Evolutionary conservation across 2,329 filamentous ascomycete species (phyloP), one percentile per base, ranked within the genome.

Genomic region (Epichloe scottii): DNA sequence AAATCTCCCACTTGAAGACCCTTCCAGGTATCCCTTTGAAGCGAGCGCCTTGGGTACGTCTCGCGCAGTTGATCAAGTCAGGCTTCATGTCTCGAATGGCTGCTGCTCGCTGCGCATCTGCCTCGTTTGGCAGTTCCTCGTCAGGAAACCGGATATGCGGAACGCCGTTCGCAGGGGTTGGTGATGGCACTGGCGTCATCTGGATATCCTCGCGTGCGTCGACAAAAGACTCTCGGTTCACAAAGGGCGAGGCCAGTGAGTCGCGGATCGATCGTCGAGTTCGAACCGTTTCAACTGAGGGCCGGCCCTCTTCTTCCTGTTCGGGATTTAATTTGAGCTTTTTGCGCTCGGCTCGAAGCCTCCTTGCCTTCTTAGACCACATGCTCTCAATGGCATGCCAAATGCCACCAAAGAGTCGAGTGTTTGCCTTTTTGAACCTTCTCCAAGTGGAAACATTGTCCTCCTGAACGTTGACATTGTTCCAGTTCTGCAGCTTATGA

Each of bases 11-110:
- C 93, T 60, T 90, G 84, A 14, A 98, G 77, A 60, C 83, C 95
- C 70, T 98, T 98, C 93, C 93, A 98, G 42, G 82, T 83, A 62
- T 96, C 90, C 59, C 85, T 87, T 95, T 91, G 70, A 98, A 98
- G 23, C 87, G 79, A 35, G 90, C 88, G 50, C 85, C 86, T 4
- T 79, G 74, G 0, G 77, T 71, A 14, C 80, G 74, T 54, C 81
- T 76, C 45, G 79, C 76, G 33, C 80, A 81, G 62, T 97, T 87
- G 57, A 97, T 78, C 39, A 98, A 65, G 60, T 79, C 72, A 5
- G 71, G 70, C 56, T 77, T 74, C 57, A 75, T 69, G 38, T 66
- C 69, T 46, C 67, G 67, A 50, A 74, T 51, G n/a, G 70, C 66
- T 7, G 66, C 59, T 2, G 64, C 61, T 53, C 67, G 65, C 48